Base-by-base conservation (phyloP, 306 rosid species). In the Quercus suber region DNA sequence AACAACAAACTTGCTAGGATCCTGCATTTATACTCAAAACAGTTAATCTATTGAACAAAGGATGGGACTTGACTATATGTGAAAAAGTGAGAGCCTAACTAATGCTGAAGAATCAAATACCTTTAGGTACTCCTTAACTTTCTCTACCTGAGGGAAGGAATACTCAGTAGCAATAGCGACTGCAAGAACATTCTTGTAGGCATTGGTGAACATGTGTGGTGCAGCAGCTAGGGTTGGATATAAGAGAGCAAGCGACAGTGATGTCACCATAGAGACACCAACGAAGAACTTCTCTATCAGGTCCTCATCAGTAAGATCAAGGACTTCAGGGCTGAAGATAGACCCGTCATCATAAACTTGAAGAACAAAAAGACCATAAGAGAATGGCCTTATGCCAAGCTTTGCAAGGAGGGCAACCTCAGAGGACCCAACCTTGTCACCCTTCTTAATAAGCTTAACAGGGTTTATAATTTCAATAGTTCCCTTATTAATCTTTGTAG, bases 341-440 rank as follows among this genome's bases (percentile, higher is more conserved):
- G 97, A 92, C 3, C 98, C 94, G 12, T 91, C 91, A 27, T 94
- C 98, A 71, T 94, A 94, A 0, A 88, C 97, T 19, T 89, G 82
- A 1, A 77, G 72, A 2, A 92, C 97, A n/a, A 92, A 86, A 25
- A 94, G 97, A 59, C 98, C 98, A 13, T 94, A 94, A 1, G 98
- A 94, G 86, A 94, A 94, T 0, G 97, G 98, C 86, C 98, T 86
- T 1, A 92, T 94, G 17, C 94, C 98, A 2, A 94, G 94, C 90
- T 94, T 94, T 15, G 98, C 90, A 78, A 94, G 96, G 64, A 94
- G 79, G 5, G 98, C 98, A 82, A 97, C 98, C 79, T 90, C 98
- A n/a, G 93, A 92, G 27, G 97, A 92, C 1, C 98, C 97, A 1
- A 94, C 98, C 87, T 94, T 94, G 2, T 94, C 98, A 30, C 98